Base-by-base conservation (phyloP, 163 green algal genomes). In the Scenedesmus sp. region DNA sequence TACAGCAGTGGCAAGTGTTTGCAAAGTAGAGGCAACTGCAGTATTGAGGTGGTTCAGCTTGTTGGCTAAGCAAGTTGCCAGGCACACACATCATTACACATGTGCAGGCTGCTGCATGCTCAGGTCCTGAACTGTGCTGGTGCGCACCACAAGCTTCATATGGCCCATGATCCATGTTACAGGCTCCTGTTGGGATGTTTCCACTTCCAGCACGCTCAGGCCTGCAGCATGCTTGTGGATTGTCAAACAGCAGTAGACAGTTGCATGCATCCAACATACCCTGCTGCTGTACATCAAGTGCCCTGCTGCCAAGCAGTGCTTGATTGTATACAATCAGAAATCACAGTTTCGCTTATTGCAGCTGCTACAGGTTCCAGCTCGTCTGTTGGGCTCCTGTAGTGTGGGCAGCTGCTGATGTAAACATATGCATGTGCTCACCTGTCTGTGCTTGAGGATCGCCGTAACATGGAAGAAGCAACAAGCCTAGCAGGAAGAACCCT, bases 81-180 rank as follows among this genome's bases (percentile, higher is more conserved):
- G 59, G n/a, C n/a, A n/a, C n/a, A n/a, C n/a, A n/a, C n/a, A n/a
- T n/a, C n/a, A n/a, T n/a, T n/a, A n/a, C n/a, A n/a, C n/a, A n/a
- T n/a, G n/a, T n/a, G 49, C 49, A 56, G 49, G 49, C 49, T 13
- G 15, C 15, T 56, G 49, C 49, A 12, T 56, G 49, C 10, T 13
- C 49, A 56, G 22, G 18, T 40, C 30, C 65, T 40, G 65, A 4
- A 76, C 30, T 20, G 30, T 9, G 9, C 6, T 76, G 7, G 65
- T 40, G 30, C 65, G 30, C 30, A 76, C 83, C 15, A 88, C 83
- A 56, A 88, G 37, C 40, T 88, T 88, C 83, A 88, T 88, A 24
- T 88, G 56, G 22, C 35, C 26, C 22, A 88, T 65, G 42, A 88
- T 88, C 83, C 83, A 88, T 80, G 83, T 43, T 5, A 88, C 40